These are phyloP conservation scores for Pestalotiopsis sp. DNA, from an alignment of 2,329 filamentous ascomycete species.

Conservation along the genomic window DNA sequence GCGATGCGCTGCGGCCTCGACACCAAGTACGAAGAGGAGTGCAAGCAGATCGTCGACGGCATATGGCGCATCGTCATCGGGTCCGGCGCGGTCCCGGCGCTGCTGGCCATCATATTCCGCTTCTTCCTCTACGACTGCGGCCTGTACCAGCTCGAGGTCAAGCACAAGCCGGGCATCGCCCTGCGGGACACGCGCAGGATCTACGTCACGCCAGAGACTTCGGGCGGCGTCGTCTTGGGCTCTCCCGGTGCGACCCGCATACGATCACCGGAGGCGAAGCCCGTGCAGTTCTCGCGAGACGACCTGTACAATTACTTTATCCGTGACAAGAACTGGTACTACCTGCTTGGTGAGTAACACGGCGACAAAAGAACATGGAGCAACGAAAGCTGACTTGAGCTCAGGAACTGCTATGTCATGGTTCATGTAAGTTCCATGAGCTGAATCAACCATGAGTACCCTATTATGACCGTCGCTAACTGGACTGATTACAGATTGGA, in stretches of 20 bases:
- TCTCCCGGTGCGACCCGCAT: conserved; percentile 26
- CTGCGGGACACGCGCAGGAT: conserved; percentile 60
- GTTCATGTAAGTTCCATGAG: conserved; percentile 13
- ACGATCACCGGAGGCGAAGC: conserved; percentile 32
- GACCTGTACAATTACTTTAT: conserved; percentile 54
- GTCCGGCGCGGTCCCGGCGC: conserved; percentile 62
- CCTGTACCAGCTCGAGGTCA: conserved; percentile 65
- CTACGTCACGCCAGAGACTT: conserved; percentile 43
- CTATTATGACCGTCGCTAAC: neutral
- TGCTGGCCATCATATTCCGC: conserved; percentile 64
- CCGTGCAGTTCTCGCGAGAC: conserved; percentile 47
- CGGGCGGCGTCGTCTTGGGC: conserved; percentile 33
- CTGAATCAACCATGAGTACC: conserved; percentile 3
- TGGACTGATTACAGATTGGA: conserved; percentile 39
- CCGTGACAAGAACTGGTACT: conserved; percentile 45
- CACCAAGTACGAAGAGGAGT: conserved; percentile 39
- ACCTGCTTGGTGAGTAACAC: conserved; percentile 34
- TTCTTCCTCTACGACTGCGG: conserved; percentile 68
- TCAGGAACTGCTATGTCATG: conserved; percentile 17
- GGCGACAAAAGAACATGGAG: neutral
- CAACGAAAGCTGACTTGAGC: neutral
- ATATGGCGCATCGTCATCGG: conserved; percentile 70
- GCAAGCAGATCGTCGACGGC: conserved; percentile 51
- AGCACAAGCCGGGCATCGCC: conserved; percentile 58
- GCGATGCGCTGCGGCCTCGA: conserved; percentile 45